Percentiles rank a stretch among this genome's conserved stretches.
phyloP scores from a whole-genome alignment of 805 yeast genomes.

The Wickerhamomyces queroliae region DNA sequence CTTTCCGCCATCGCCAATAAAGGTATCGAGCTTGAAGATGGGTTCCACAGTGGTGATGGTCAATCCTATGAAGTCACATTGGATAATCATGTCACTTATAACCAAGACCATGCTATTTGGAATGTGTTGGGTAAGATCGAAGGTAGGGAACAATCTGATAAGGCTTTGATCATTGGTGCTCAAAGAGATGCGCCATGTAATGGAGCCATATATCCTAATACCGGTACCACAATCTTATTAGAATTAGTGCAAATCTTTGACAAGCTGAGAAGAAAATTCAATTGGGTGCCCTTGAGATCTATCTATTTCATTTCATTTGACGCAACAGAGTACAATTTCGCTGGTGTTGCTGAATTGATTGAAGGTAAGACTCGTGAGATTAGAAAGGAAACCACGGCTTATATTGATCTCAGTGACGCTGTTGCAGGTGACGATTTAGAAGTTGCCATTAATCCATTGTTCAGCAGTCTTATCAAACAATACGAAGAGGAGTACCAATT shows the following conservation, averaged over 20 bases:
- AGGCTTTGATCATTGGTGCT: conserved; percentile 76
- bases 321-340: conserved; percentile 71
- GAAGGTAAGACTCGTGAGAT: conserved; percentile 50
- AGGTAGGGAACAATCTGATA: conserved; percentile 75
- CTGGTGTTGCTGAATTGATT: conserved; percentile 80
- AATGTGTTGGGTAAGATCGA: conserved; percentile 71
- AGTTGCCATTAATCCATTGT: conserved; percentile 59
- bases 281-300: conserved; percentile 82
- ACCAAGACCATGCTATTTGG: conserved; percentile 60
- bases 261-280: conserved; percentile 51
- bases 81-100: conserved; percentile 12
- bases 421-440: conserved; percentile 47
- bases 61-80: conserved; percentile 14
- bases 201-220: conserved; percentile 69
- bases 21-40: conserved; percentile 14
- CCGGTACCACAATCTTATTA: conserved; percentile 69
- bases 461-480: conserved; percentile 42
- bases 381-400: conserved; percentile 55
- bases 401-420: conserved; percentile 69
- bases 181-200: conserved; percentile 69
- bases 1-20: conserved; percentile 18
- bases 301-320: conserved; percentile 83
- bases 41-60: conserved; percentile 18
- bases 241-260: conserved; percentile 69
- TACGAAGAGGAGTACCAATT: conserved; percentile 21